Percentiles rank a stretch among this genome's conserved stretches.
Evolutionary conservation across 768 basidiomycete genomes (phyloP).

Genomic region (Boletus coccyginus): DNA sequence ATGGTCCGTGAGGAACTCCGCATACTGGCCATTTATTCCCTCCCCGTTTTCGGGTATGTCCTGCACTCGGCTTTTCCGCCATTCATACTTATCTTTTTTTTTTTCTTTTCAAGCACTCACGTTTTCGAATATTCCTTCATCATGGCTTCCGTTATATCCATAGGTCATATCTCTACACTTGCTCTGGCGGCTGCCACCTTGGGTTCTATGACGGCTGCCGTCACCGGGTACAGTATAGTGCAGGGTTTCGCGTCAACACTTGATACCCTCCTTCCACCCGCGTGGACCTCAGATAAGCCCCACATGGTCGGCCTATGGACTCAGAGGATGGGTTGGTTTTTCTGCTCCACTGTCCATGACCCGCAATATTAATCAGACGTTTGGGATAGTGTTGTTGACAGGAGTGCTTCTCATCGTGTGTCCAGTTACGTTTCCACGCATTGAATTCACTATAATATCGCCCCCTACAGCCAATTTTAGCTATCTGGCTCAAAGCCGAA

Average conservation of each 20-base stretch:
- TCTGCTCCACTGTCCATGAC: neutral
- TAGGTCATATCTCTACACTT: constrained; percentile 88
- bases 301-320: constrained; percentile 87
- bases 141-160: constrained; percentile 77
- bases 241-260: constrained; percentile 82
- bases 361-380: constrained; percentile 2
- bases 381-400: constrained; percentile 57
- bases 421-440: neutral
- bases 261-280: constrained; percentile 91
- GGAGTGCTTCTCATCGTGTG: constrained; percentile 56
- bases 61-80: neutral
- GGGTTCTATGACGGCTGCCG: constrained; percentile 70
- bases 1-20: constrained; percentile 57
- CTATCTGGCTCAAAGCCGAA: constrained; percentile 85
- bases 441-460: neutral
- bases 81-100: neutral
- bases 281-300: constrained; percentile 89
- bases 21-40: constrained; percentile 59
- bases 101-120: constrained; percentile 52
- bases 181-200: constrained; percentile 83
- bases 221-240: constrained; percentile 58
- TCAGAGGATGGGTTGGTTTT: constrained; percentile 74
- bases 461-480: constrained; percentile 44
- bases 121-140: constrained; percentile 84
- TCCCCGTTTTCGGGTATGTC: constrained; percentile 71